A percentile compares a stretch with the other conserved stretches of the same genome.
phyloP scores from a whole-genome alignment of 306 rosid genomes.

The Parietaria judaica region DNA sequence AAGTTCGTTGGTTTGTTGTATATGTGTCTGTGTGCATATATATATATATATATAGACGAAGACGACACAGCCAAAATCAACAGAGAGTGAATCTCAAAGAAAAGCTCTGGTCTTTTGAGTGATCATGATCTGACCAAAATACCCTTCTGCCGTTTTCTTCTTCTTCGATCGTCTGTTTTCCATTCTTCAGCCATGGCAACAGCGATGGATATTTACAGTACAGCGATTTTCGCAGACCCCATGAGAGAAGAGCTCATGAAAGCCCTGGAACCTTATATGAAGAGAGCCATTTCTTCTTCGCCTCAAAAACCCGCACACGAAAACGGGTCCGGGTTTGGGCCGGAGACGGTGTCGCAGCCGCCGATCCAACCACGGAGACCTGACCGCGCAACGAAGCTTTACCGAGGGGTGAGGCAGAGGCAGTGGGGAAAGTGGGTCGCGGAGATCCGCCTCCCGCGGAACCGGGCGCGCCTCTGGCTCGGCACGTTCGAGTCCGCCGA shows the following conservation, averaged over 20 bases:
- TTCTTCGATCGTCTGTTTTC: background rate
- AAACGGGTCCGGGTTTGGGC: too few species aligned
- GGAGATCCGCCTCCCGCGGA: slow-evolving; percentile 85
- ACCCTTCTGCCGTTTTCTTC: slow-evolving; percentile 3
- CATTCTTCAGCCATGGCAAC: slow-evolving; percentile 34
- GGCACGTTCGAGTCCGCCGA: slow-evolving; percentile 92
- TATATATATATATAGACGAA: background rate
- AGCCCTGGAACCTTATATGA: slow-evolving; percentile 69
- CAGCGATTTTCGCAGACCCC: slow-evolving; percentile 41
- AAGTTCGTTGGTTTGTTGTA: slow-evolving; percentile 22
- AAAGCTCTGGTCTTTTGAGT: slow-evolving; percentile 13
- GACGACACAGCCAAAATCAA: background rate
- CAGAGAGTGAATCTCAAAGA: background rate
- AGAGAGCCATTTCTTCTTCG: slow-evolving; percentile 31
- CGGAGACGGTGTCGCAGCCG: too few species aligned
- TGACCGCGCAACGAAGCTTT: slow-evolving; percentile 32
- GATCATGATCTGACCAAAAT: slow-evolving; percentile 24
- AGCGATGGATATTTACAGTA: slow-evolving; percentile 37
- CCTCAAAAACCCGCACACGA: background rate
- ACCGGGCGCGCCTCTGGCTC: slow-evolving; percentile 89
- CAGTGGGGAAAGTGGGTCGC: slow-evolving; percentile 99
- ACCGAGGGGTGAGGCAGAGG: slow-evolving; percentile 85
- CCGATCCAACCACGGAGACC: background rate
- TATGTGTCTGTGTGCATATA: background rate
- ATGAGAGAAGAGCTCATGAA: slow-evolving; percentile 58